Base-by-base conservation (phyloP, 805 yeast genomes). In the Wickerhamiella azymoides region DNA sequence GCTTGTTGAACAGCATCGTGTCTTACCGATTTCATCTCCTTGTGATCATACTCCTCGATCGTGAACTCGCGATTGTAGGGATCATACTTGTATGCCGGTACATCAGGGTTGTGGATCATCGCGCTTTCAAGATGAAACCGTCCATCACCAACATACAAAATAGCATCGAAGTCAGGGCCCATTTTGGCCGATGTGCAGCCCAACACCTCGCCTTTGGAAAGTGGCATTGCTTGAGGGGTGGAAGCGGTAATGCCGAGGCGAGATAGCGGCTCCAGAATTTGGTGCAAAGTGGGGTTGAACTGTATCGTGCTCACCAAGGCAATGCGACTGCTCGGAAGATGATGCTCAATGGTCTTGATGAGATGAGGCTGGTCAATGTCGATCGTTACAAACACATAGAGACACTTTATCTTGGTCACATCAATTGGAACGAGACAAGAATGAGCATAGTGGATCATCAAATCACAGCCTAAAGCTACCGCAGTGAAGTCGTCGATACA, bases 401-500 rank as follows among this genome's bases (percentile, higher is more conserved):
- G 65, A 13, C 92, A 95, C 64, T 86, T 88, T 59, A 92, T 88
- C 30, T 74, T 69, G 6, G 97, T 92, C 40, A 89, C 72, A 60
- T 88, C 97, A 25, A 92, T 83, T 2, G 98, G 98, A 1, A 92
- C 96, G 39, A 92, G 69, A 64, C 98, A 92, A 7, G 95, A 85
- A 61, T 92, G 98, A 1, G 98, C 98, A 63, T 92, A 92, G 64
- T 92, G 98, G 11, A 89, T 85, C 49, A 92, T 78, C 57, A 88
- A 81, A 59, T 92, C 98, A 64, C 98, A 92, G 41, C 83, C 95
- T 24, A 92, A 63, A 0, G 97, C 78, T 51, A 88, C 70, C 1
- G 98, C 98, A 0, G 98, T 88, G 59, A 71, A 92, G 59, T 92
- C 98, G 61, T 92, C 98, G 39, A 92, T 86, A 64, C 98, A 92